Evolutionary conservation across 2,329 filamentous ascomycete species (phyloP), one percentile per base, ranked within the genome.

Genomic region (Penicillium sp.): DNA sequence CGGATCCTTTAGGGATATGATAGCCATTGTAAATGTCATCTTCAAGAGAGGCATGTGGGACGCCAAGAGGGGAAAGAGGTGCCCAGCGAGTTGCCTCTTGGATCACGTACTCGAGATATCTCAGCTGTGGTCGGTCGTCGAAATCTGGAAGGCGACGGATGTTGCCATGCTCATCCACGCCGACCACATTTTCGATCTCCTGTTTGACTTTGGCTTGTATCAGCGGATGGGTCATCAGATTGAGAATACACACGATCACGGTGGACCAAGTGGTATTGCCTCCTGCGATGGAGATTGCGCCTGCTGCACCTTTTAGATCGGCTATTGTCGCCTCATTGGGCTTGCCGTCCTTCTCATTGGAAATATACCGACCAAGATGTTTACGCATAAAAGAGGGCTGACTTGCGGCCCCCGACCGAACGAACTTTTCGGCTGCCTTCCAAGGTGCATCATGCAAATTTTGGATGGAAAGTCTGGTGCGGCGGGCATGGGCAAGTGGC

Each of bases 321-420:
- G 48, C 24, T 14, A 51, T 43, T 19, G 33, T 51, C 8, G 22
- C 48, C 24, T 43, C 37, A 22, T 43, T 43, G 5, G 35, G n/a
- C 10, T n/a, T 31, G n/a, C 35, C 48, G 14, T n/a, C 22, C 5
- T 21, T 27, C 21, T 51, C 35, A 29, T 51, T 29, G 11, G 21
- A n/a, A 13, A 51, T 24, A 21, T 51, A 51, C 21, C 39, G 27
- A 7, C 48, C 35, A 27, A 51, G 31, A 31, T 51, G 37, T 9
- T 24, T 51, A n/a, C 39, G 16, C 48, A 51, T 51, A 31, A 51
- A 51, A 9, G 48, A 51, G n/a, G 48, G 48, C 22, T 51, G 26
- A 4, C 7, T 41, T 27, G 37, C 35, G 13, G 41, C 26, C 3
- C 48, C 48, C 1, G 48, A 27, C 16, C 48, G 48, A 10, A 51